Conservation (phyloP, 495 filamentous ascomycete species). For the Alectoria sarmentosa region DNA sequence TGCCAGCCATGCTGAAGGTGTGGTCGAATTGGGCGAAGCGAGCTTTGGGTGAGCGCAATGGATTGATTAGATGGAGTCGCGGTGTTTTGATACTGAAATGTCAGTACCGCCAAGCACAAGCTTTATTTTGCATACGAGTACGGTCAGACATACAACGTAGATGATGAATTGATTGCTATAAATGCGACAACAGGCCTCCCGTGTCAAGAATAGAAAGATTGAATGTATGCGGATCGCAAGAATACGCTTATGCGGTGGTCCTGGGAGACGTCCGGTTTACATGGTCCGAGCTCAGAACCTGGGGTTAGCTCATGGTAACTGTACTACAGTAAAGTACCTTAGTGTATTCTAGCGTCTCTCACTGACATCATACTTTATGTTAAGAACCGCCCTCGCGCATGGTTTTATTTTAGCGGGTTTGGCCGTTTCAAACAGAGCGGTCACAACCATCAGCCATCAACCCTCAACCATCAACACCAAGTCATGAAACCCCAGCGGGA, state of each 20-base stretch:
- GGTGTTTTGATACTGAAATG: not conserved
- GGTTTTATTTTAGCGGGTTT: not conserved
- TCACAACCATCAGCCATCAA: no score
- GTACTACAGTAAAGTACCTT: no score
- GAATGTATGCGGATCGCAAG: no score
- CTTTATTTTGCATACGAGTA: no score
- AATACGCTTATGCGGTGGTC: no score
- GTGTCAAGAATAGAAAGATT: not conserved
- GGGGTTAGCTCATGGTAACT: not conserved
- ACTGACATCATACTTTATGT: not conserved
- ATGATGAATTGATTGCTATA: not conserved
- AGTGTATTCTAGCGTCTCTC: no score
- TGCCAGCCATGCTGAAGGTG: slow-evolving; percentile 18
- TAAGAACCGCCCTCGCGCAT: not conserved
- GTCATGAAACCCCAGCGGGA: no score
- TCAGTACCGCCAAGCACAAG: no score
- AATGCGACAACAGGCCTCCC: not conserved
- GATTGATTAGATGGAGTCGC: not conserved
- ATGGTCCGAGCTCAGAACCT: not conserved
- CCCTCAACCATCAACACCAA: no score
- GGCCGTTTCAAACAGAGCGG: not conserved
- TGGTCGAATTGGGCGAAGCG: not conserved
- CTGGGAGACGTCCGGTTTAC: not conserved
- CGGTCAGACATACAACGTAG: not conserved
- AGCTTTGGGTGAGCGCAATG: not conserved